A percentile compares a stretch with the other conserved stretches of the same genome.
Evolutionary conservation across 768 basidiomycete species (phyloP).

Genomic region (Russula lepida): DNA sequence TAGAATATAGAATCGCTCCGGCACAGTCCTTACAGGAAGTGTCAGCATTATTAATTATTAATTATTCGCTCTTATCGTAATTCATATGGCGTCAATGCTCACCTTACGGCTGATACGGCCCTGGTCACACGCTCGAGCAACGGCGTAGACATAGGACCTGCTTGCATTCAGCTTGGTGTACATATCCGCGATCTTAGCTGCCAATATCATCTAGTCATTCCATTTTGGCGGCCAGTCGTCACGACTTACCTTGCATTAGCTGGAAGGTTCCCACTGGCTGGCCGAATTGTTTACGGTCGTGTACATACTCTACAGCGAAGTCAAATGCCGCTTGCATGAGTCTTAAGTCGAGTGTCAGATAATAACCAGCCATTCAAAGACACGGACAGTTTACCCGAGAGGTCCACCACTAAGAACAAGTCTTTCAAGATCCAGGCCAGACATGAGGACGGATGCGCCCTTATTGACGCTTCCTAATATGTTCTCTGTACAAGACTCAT

Average conservation of each 20-base stretch:
- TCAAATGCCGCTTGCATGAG: slow-evolving; percentile 94
- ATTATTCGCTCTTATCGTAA: not conserved
- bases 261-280: slow-evolving; percentile 86
- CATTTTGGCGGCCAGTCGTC: slow-evolving; percentile 14
- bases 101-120: slow-evolving; percentile 73
- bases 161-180: slow-evolving; percentile 88
- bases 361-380: not conserved
- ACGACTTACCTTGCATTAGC: slow-evolving; percentile 76
- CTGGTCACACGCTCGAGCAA: slow-evolving; percentile 79
- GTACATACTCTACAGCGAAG: slow-evolving; percentile 80
- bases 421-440: slow-evolving; percentile 85
- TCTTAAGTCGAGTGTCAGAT: slow-evolving; percentile 30
- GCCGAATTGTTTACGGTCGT: slow-evolving; percentile 88
- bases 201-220: slow-evolving; percentile 14
- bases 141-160: slow-evolving; percentile 87
- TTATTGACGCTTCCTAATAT: slow-evolving; percentile 72
- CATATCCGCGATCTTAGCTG: slow-evolving; percentile 86
- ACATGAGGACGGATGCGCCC: slow-evolving; percentile 88
- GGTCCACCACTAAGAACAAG: slow-evolving; percentile 90
- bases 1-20: slow-evolving; percentile 88
- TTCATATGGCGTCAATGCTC: slow-evolving; percentile 26
- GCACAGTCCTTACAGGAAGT: slow-evolving; percentile 71
- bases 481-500: slow-evolving; percentile 45
- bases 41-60: no score
- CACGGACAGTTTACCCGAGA: slow-evolving; percentile 49